Base-by-base conservation (phyloP, 2,329 filamentous ascomycete species). In the Talaromyces sp. region DNA sequence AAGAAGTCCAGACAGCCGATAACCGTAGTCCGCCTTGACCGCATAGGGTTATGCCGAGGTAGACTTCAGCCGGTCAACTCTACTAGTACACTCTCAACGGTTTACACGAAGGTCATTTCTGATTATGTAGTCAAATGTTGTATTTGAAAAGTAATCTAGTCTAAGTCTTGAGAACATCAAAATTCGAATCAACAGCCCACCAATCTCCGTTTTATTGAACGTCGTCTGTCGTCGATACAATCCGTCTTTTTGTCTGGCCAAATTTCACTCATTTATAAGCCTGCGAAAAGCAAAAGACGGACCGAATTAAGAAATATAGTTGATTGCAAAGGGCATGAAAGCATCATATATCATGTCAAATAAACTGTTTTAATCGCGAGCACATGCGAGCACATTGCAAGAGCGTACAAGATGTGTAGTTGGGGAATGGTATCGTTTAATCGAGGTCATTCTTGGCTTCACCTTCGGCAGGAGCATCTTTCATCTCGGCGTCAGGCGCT, bases 401-500 rank as follows among this genome's bases (percentile, higher is more conserved):
- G 61, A 29, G 53, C 49, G 29, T 45, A 64, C 54, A 64, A 40
- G 36, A 61, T 43, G 45, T 17, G 38, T 19, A 58, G 38, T 6
- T 8, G 34, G 5, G 31, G 22, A 13, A 58, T 56, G 27, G 36
- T 25, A 43, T 59, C 45, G 62, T 63, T 22, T 63, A 63, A 45
- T 63, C 61, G 61, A 47, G 51, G 29, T 63, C 61, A 56, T 40
- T 22, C 51, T 63, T 63, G 36, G 77, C 72, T 68, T 77, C 74
- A 51, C 67, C 66, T 69, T 76, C 81, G 31, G 70, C 73, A 29
- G 82, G 79, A 53, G 85, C 86, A 72, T 89, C 87, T 72, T 85
- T 84, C 86, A 88, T 89, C 76, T 88, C 86, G 61, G 78, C 74
- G 65, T 82, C 80, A 64, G 77, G 74, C 56, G 76, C 75, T 65